Percentiles rank a stretch among this genome's conserved stretches.
phyloP scores from a whole-genome alignment of 1,284 basidiomycete genomes.

The Cryptococcus amylolentus region DNA sequence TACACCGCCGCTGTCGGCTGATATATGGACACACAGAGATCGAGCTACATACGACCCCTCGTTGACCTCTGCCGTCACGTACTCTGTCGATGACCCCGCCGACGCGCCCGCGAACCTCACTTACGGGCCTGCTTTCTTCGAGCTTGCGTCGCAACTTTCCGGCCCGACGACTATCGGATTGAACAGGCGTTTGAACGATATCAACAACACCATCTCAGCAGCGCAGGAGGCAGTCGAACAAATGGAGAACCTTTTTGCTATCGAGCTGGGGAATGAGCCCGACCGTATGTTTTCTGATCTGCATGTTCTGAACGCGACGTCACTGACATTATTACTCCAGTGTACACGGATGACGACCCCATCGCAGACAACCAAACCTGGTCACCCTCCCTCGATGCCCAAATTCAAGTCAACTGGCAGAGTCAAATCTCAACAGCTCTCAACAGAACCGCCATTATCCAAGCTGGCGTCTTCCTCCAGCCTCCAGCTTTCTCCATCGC shows the following conservation, averaged over 20 bases:
- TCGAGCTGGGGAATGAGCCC: constrained; percentile 55
- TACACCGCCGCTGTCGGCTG: no score
- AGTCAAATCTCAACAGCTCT: background rate
- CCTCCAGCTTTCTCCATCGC: constrained; percentile 47
- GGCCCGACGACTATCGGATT: constrained; percentile 52
- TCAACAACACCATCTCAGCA: constrained; percentile 48
- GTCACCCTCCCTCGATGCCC: constrained; percentile 46
- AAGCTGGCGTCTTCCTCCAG: constrained; percentile 53
- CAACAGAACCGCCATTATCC: constrained; percentile 50
- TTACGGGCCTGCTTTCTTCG: constrained; percentile 47
- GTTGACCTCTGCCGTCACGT: constrained; percentile 46
- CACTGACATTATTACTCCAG: background rate
- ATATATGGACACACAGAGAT: constrained; percentile 35
- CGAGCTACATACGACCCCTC: constrained; percentile 51
- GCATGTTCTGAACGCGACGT: background rate
- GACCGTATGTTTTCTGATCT: constrained; percentile 41
- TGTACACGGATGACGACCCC: constrained; percentile 32
- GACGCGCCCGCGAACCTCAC: constrained; percentile 51
- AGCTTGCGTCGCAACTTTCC: constrained; percentile 44
- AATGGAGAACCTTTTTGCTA: constrained; percentile 49
- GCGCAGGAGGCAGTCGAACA: constrained; percentile 44
- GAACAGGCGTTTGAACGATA: constrained; percentile 52
- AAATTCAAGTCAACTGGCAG: constrained; percentile 38
- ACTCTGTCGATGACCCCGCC: constrained; percentile 49
- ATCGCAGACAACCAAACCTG: constrained; percentile 40